These are phyloP conservation scores for Chloropicon primus DNA, from an alignment of 139 green algal genomes.

Conservation along the genomic window DNA sequence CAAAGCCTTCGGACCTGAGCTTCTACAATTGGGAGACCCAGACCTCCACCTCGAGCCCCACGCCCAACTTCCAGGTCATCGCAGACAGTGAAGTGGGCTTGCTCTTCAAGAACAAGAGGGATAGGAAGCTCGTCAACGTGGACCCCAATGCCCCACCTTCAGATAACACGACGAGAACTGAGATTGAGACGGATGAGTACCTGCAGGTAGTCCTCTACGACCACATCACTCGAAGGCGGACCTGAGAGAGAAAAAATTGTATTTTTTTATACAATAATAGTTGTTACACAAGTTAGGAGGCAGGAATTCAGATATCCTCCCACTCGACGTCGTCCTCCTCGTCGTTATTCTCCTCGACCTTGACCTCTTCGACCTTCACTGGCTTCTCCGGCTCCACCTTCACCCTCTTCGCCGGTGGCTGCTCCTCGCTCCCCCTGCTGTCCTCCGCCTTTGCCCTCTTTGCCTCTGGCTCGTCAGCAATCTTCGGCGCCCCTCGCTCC, in stretches of 20 bases:
- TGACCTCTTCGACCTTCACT: not conserved
- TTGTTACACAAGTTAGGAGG: no score
- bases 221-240: conserved; percentile 56
- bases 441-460: no score
- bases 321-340: not conserved
- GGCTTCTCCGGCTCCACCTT: not conserved
- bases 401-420: not conserved
- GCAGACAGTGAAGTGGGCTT: conserved; percentile 59
- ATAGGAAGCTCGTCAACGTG: conserved; percentile 75
- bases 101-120: conserved; percentile 81
- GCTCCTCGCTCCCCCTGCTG: no score
- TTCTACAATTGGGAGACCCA: conserved; percentile 91
- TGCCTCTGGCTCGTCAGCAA: no score
- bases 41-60: conserved; percentile 57
- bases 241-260: conserved; percentile 15
- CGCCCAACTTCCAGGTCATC: conserved; percentile 75
- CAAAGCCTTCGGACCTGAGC: conserved; percentile 60
- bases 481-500: no score
- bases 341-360: not conserved
- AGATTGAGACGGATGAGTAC: conserved; percentile 57
- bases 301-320: not conserved
- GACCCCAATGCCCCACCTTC: conserved; percentile 18
- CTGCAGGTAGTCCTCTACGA: conserved; percentile 74
- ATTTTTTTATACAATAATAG: not conserved
- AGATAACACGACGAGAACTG: conserved; percentile 63